Evolutionary conservation across 2,329 filamentous ascomycete genomes (phyloP).

Genomic region (Myriosclerotinia curreyana): DNA sequence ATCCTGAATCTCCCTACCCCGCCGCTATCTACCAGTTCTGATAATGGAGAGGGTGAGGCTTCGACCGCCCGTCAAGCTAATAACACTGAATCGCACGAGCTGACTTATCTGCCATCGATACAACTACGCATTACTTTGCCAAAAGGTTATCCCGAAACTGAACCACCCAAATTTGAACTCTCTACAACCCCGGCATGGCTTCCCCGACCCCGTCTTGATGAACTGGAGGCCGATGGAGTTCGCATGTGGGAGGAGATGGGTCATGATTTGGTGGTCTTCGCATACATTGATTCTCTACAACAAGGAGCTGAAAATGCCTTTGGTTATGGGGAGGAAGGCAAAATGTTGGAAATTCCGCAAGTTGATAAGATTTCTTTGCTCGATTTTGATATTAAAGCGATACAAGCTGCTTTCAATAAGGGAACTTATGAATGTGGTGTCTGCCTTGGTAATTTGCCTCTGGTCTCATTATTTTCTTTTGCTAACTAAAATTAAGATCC

Average conservation of each 20-base stretch:
- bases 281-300: conserved; percentile 62
- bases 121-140: conserved; percentile 54
- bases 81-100: conserved; percentile 33
- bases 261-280: conserved; percentile 56
- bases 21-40: conserved; percentile 30
- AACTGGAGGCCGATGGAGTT: conserved; percentile 50
- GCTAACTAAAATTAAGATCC: conserved; percentile 56
- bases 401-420: conserved; percentile 71
- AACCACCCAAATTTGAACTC: conserved; percentile 51
- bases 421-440: conserved; percentile 86
- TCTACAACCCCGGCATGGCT: conserved; percentile 59
- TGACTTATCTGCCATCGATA: conserved; percentile 55
- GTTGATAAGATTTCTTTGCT: conserved; percentile 68
- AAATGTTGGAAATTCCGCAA: conserved; percentile 51
- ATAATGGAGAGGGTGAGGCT: conserved; percentile 20
- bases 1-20: conserved; percentile 34
- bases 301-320: conserved; percentile 59
- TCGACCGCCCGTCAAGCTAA: conserved; percentile 18
- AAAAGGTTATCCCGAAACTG: conserved; percentile 53
- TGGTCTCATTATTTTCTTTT: conserved; percentile 13
- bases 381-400: conserved; percentile 73
- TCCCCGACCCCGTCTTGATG: conserved; percentile 46
- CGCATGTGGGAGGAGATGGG: conserved; percentile 62
- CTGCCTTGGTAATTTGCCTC: conserved; percentile 59
- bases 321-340: conserved; percentile 50